These are phyloP conservation scores for Penicillium turbatum DNA, from an alignment of 495 filamentous ascomycete genomes.

Conservation along the genomic window DNA sequence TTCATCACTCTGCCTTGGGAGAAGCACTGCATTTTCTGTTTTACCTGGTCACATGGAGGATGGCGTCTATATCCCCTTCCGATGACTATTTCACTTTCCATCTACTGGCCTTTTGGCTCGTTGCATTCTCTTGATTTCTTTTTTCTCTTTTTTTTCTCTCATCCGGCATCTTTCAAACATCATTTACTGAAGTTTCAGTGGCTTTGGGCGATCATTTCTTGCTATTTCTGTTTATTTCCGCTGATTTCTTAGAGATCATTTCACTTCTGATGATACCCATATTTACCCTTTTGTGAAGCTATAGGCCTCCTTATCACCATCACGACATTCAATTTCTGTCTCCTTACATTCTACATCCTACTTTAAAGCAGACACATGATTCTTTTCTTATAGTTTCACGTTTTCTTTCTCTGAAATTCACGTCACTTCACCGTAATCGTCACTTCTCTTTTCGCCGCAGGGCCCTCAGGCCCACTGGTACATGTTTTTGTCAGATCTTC, in stretches of 20 bases:
- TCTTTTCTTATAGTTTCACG: too few relatives aligned
- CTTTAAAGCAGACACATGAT: too few relatives aligned
- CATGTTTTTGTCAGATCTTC: too few relatives aligned
- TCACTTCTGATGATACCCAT: conserved; percentile 38
- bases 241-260: conserved; percentile 4
- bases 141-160: conserved; percentile 1
- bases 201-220: conserved; percentile 2
- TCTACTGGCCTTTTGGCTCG: conserved; percentile 6
- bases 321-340: neutral
- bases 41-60: neutral
- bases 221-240: conserved; percentile 7
- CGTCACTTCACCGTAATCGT: too few relatives aligned
- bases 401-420: too few relatives aligned
- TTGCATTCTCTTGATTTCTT: conserved; percentile 8
- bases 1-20: neutral
- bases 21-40: neutral
- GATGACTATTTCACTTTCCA: conserved; percentile 2
- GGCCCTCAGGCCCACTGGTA: too few relatives aligned
- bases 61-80: conserved; percentile 3
- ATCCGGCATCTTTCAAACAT: conserved; percentile 1
- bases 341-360: too few relatives aligned
- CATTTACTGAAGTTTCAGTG: neutral
- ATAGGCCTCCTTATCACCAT: conserved; percentile 3
- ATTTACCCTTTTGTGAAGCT: conserved; percentile 13
- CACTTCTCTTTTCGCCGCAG: too few relatives aligned